Conservation (phyloP, 305 asterid genomes). For the Caryopteris hybrid region DNA sequence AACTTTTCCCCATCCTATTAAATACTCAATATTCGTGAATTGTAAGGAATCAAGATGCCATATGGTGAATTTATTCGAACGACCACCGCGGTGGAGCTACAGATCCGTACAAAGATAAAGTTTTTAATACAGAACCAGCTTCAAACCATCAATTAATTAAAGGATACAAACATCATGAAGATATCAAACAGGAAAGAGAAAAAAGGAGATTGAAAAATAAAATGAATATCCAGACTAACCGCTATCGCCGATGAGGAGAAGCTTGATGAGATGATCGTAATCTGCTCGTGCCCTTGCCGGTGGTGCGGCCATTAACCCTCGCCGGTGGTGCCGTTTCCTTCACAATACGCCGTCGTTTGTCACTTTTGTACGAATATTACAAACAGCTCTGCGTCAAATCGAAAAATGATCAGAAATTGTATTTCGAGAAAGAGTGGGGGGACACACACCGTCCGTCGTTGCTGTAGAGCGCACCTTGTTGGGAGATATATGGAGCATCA, state of each 20-base stretch:
- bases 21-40: neutral
- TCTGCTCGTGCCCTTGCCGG: slow-evolving; percentile 64
- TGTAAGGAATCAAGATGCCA: slow-evolving; percentile 11
- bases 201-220: too few relatives aligned
- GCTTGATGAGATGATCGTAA: slow-evolving; percentile 57
- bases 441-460: slow-evolving; percentile 8
- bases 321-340: slow-evolving; percentile 31
- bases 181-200: neutral
- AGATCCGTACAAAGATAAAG: slow-evolving; percentile 24
- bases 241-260: slow-evolving; percentile 65
- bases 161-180: neutral
- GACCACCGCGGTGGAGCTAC: slow-evolving; percentile 7
- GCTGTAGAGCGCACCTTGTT: slow-evolving; percentile 27
- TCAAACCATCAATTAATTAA: neutral
- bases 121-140: neutral
- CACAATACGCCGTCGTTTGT: slow-evolving; percentile 14
- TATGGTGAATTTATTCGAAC: slow-evolving; percentile 1
- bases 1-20: neutral
- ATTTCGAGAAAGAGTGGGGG: slow-evolving; percentile 10
- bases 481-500: neutral
- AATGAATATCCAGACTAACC: too few relatives aligned
- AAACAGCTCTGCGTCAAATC: slow-evolving; percentile 10
- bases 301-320: slow-evolving; percentile 61
- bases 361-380: neutral
- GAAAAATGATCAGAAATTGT: slow-evolving; percentile 5